Percentiles rank a stretch among this genome's conserved stretches.
These are phyloP conservation scores for Pseudozyma tsukubaensis DNA, from an alignment of 1,284 basidiomycete species.

Conservation along the genomic window DNA sequence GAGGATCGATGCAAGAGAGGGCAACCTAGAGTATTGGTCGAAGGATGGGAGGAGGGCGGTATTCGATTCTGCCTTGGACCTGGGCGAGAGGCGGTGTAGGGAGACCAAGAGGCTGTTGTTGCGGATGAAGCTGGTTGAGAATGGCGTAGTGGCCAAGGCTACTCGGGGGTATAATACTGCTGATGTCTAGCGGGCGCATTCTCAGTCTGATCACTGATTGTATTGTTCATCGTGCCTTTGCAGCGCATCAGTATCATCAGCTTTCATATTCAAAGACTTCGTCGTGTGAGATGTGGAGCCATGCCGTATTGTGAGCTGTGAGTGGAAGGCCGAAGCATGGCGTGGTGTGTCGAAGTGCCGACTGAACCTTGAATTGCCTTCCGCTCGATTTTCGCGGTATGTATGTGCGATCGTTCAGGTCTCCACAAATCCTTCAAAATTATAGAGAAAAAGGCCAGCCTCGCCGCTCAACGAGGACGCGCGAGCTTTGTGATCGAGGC, in stretches of 20 bases:
- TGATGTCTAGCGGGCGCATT: constrained; percentile 16
- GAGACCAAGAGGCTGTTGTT: constrained; percentile 80
- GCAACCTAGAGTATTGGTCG: constrained; percentile 80
- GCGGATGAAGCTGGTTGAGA: constrained; percentile 77
- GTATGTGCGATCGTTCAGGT: constrained; percentile 6
- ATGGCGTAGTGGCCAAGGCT: constrained; percentile 44
- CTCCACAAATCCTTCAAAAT: not conserved
- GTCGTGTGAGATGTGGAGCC: too few species aligned
- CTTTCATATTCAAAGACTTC: too few species aligned
- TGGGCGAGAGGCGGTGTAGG: constrained; percentile 77
- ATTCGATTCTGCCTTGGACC: constrained; percentile 79
- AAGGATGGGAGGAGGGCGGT: constrained; percentile 79
- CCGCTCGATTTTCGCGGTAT: too few species aligned
- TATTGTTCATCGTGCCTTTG: not conserved
- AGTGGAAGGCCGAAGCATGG: too few species aligned
- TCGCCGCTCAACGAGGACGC: constrained; percentile 18
- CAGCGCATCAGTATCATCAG: not conserved
- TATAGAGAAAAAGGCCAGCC: not conserved
- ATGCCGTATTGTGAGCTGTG: too few species aligned
- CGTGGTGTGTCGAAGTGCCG: too few species aligned
- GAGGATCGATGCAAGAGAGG: constrained; percentile 73
- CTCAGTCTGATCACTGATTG: not conserved
- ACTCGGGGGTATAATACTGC: constrained; percentile 11
- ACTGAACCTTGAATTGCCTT: too few species aligned
- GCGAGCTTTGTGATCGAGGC: constrained; percentile 42